A percentile compares a stretch with the other conserved stretches of the same genome.
Evolutionary conservation across 2,329 filamentous ascomycete genomes (phyloP).

Genomic region (Botrytis elliptica): DNA sequence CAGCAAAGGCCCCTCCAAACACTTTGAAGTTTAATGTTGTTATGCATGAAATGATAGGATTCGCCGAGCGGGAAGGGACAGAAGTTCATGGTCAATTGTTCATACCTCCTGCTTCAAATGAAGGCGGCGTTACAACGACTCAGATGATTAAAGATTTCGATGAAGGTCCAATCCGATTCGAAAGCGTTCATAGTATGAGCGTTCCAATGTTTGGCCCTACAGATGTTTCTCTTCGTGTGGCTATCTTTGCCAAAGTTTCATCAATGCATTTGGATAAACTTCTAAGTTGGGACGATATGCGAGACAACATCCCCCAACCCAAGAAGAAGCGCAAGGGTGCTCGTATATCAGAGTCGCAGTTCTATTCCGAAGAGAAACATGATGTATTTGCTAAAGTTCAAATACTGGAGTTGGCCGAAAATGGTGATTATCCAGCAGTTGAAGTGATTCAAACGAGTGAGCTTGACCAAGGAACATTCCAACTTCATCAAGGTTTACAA

Average conservation of each 20-base stretch:
- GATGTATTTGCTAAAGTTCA: constrained; percentile 87
- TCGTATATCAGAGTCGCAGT: constrained; percentile 86
- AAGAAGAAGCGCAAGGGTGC: constrained; percentile 53
- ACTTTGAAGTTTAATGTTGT: constrained; percentile 98
- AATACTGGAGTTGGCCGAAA: constrained; percentile 87
- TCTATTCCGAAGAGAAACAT: constrained; percentile 89
- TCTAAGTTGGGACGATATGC: constrained; percentile 98
- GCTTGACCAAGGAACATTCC: constrained; percentile 85
- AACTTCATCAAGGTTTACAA: constrained; percentile 92
- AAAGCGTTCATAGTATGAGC: constrained; percentile 98
- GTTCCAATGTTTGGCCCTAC: constrained; percentile 75
- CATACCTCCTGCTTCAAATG: constrained; percentile 83
- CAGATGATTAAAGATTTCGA: constrained; percentile 94
- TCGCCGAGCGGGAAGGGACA: constrained; percentile 91
- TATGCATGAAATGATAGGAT: constrained; percentile 93
- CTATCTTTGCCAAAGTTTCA: constrained; percentile 88
- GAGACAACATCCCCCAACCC: constrained; percentile 67
- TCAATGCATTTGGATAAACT: constrained; percentile 95
- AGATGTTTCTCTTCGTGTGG: constrained; percentile 75
- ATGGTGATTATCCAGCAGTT: constrained; percentile 85
- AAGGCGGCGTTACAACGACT: constrained; percentile 89
- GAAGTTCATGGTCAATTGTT: constrained; percentile 97
- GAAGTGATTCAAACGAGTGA: constrained; percentile 86
- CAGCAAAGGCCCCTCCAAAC: constrained; percentile 84
- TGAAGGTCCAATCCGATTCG: constrained; percentile 86